Percentiles rank a stretch among this genome's conserved stretches.
phyloP scores from a whole-genome alignment of 2,329 filamentous ascomycete genomes.

The Elsinoe arachidis region DNA sequence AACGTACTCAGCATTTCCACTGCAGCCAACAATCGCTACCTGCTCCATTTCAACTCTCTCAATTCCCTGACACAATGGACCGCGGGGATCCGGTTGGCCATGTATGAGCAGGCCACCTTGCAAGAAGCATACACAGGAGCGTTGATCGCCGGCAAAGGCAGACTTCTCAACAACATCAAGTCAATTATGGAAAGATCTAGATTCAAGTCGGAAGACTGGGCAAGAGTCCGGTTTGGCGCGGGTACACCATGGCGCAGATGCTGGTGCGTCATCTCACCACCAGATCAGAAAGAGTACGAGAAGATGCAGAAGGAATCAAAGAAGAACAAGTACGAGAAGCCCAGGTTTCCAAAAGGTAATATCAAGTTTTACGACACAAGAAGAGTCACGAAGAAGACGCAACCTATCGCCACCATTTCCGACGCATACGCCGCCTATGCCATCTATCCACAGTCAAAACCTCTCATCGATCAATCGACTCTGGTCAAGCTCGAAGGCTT shows the following conservation, averaged over 20 bases:
- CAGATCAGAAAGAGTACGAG: slow-evolving; percentile 83
- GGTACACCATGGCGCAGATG: slow-evolving; percentile 93
- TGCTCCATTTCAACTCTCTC: slow-evolving; percentile 92
- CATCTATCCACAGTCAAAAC: slow-evolving; percentile 90
- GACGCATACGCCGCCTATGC: slow-evolving; percentile 90
- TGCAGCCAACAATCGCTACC: slow-evolving; percentile 86
- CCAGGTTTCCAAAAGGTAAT: slow-evolving; percentile 66
- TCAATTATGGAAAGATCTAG: slow-evolving; percentile 74
- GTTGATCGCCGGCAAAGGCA: slow-evolving; percentile 89
- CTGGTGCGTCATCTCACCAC: slow-evolving; percentile 90
- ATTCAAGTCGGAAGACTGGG: slow-evolving; percentile 82
- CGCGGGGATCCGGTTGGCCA: slow-evolving; percentile 80
- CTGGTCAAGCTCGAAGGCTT: slow-evolving; percentile 87
- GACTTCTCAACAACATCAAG: slow-evolving; percentile 78
- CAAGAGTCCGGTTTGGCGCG: slow-evolving; percentile 86
- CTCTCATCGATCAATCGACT: slow-evolving; percentile 87
- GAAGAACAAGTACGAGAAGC: slow-evolving; percentile 75
- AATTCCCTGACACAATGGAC: slow-evolving; percentile 95
- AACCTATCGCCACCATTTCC: slow-evolving; percentile 82
- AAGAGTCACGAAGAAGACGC: slow-evolving; percentile 85
- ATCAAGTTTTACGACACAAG: slow-evolving; percentile 91
- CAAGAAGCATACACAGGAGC: slow-evolving; percentile 97
- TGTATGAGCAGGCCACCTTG: slow-evolving; percentile 86
- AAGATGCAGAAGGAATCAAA: slow-evolving; percentile 74
- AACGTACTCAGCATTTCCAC: slow-evolving; percentile 96